These are phyloP conservation scores for Neurospora sp. DNA, from an alignment of 495 filamentous ascomycete genomes.

Conservation along the genomic window DNA sequence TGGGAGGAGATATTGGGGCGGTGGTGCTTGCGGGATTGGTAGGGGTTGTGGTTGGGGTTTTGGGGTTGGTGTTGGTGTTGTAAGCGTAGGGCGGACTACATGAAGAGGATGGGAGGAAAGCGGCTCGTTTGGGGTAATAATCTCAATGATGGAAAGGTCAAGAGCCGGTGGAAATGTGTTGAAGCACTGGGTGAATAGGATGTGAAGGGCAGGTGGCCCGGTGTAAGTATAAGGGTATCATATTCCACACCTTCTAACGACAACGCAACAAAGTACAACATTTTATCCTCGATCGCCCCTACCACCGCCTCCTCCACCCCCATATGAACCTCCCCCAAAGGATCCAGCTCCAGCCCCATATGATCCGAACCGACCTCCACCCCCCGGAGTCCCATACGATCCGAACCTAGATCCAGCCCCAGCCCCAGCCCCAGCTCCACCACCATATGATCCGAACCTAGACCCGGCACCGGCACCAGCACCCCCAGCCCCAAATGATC, in stretches of 20 bases:
- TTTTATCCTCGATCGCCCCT: slow-evolving; percentile 9
- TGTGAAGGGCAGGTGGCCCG: background rate
- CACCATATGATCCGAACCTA: background rate
- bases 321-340: background rate
- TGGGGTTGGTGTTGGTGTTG: background rate
- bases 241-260: background rate
- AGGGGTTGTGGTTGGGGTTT: background rate
- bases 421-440: background rate
- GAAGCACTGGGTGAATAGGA: background rate
- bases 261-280: background rate
- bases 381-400: background rate
- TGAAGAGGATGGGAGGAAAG: too few relatives aligned
- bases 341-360: background rate
- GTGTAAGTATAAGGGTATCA: background rate
- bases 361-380: background rate
- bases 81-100: background rate
- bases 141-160: background rate
- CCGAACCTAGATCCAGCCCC: background rate
- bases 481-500: background rate
- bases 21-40: background rate
- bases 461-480: background rate
- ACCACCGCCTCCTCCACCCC: background rate
- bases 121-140: too few relatives aligned
- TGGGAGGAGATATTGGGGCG: background rate
- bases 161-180: background rate